These are phyloP conservation scores for Coix lacrymajobi DNA, from an alignment of 176 grass and related monocot genomes.

Conservation along the genomic window DNA sequence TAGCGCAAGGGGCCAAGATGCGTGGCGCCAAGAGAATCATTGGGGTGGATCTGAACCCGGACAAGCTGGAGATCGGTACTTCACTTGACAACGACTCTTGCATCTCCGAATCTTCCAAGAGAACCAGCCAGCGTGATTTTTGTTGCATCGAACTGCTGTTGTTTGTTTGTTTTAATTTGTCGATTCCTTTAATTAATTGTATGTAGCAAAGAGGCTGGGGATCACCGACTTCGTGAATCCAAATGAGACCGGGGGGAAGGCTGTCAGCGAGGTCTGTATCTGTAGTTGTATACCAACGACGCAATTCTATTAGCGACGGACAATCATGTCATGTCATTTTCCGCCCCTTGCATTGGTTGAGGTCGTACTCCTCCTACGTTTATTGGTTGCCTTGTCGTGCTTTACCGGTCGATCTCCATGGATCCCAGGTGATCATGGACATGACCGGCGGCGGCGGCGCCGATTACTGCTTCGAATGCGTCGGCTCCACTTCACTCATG, in stretches of 20 bases:
- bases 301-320: background rate
- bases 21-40: constrained; percentile 43
- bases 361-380: no score
- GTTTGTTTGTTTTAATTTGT: background rate
- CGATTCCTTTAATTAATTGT: background rate
- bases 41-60: constrained; percentile 42
- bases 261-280: constrained; percentile 31
- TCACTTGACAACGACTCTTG: background rate
- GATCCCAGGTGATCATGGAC: constrained; percentile 38
- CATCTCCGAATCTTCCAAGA: background rate
- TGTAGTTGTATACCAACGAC: background rate
- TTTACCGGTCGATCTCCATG: background rate
- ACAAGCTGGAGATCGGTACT: constrained; percentile 36
- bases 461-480: constrained; percentile 67
- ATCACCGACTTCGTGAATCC: constrained; percentile 38
- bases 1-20: constrained; percentile 39
- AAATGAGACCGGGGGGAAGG: background rate
- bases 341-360: background rate
- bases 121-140: no score
- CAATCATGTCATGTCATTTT: no score
- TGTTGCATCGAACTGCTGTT: background rate
- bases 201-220: constrained; percentile 24
- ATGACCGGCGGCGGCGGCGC: constrained; percentile 50
- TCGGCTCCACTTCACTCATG: constrained; percentile 30
- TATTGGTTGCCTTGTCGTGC: background rate